Evolutionary conservation across 129 eudicot species (phyloP).

Genomic region (Arctium minus): DNA sequence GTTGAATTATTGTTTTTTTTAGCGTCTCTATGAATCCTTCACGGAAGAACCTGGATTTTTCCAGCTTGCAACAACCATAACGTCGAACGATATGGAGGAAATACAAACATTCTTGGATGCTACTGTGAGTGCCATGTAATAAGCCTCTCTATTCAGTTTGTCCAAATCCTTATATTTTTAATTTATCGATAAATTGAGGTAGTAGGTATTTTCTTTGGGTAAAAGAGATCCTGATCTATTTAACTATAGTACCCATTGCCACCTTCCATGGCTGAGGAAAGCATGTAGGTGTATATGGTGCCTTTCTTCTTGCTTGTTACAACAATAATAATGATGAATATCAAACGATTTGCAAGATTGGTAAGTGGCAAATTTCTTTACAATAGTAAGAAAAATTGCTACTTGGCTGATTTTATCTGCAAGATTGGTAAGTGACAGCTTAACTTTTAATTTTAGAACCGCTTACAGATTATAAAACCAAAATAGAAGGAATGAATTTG

Average conservation of each 20-base stretch:
- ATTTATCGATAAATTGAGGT: not conserved
- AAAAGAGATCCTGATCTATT: not conserved
- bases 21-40: slow-evolving; percentile 79
- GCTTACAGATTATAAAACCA: no score
- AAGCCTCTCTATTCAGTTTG: not conserved
- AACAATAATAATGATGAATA: slow-evolving; percentile 73
- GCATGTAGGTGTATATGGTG: slow-evolving; percentile 88
- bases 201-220: not conserved
- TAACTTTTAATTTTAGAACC: no score
- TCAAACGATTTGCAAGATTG: slow-evolving; percentile 93
- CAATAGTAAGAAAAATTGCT: not conserved
- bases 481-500: no score
- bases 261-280: slow-evolving; percentile 95
- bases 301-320: slow-evolving; percentile 97
- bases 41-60: slow-evolving; percentile 70
- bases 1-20: slow-evolving; percentile 17
- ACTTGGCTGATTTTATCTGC: not conserved
- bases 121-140: slow-evolving; percentile 74
- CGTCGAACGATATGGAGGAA: slow-evolving; percentile 86
- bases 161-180: not conserved
- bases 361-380: slow-evolving; percentile 28
- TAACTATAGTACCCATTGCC: slow-evolving; percentile 69
- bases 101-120: slow-evolving; percentile 82
- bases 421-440: no score
- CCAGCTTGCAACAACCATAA: slow-evolving; percentile 72